Base-by-base conservation (phyloP, 495 filamentous ascomycete species). In the Penicillium verhagenii region DNA sequence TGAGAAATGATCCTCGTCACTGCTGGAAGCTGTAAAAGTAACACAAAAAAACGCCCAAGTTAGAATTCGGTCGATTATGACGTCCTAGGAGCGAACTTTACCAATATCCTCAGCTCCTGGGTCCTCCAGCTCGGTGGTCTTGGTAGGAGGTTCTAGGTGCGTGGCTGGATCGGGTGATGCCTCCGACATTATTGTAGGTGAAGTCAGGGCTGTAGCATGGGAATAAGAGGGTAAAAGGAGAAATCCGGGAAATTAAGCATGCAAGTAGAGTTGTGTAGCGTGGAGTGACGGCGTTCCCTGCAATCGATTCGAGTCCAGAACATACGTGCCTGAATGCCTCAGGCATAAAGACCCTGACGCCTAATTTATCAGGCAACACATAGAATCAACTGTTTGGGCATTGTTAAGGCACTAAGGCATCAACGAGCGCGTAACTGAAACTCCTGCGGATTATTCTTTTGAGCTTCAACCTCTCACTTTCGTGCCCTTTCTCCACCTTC, bases 1-100 rank as follows among this genome's bases (percentile, higher is more conserved):
- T 46, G 91, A 91, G 69, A 92, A 96, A 71, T 96, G 89, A 47
- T 96, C 92, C 24, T 95, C 82, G 51, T 80, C 90, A 40, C 85
- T 88, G 52, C 86, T 86, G 18, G 88, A 88, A 44, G 75, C 79
- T 68, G 51, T 52, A 43, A 3, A 24, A 24, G 16, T 16, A 5
- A 16, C 1, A 26, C 50, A 13, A 37, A 49, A 18, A 37, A 37
- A n/a, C n/a, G n/a, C n/a, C 39, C 18, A 23, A 33, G 31, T 50
- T 31, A 56, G 49, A 13, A 43, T 14, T 50, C 56, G 35, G 47
- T 47, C 54, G 13, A 38, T 42, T 54, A 26, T 28, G 26, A 45
- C 43, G 40, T 38, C 33, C 31, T 40, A 47, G 28, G 38, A 47
- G 39, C 26, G 19, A 58, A 52, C 40, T 80, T 57, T 80, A 95